Evolutionary conservation across 2,329 filamentous ascomycete species (phyloP).

Genomic region (Fragosphaeria purpurea): DNA sequence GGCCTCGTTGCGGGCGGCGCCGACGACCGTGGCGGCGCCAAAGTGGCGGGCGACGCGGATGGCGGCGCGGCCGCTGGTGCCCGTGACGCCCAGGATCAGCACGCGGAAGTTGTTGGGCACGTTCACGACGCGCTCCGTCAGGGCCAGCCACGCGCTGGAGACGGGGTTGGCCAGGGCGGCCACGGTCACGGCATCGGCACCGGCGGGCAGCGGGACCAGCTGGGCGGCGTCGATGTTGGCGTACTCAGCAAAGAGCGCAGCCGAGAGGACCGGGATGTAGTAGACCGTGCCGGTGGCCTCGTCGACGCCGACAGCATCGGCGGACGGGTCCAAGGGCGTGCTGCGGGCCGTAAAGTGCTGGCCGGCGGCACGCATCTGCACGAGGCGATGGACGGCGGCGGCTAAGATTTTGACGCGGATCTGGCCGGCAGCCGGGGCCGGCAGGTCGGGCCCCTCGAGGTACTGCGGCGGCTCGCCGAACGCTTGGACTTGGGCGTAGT

Average conservation of each 20-base stretch:
- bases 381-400: conserved; percentile 41
- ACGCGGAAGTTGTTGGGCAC: conserved; percentile 34
- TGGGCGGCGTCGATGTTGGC: conserved; percentile 34
- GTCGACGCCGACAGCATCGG: conserved; percentile 41
- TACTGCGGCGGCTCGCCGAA: conserved; percentile 10
- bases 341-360: conserved; percentile 40
- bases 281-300: conserved; percentile 35
- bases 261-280: conserved; percentile 35
- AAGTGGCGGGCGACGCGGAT: conserved; percentile 35
- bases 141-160: conserved; percentile 48
- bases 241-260: conserved; percentile 31
- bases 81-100: conserved; percentile 85
- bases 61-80: conserved; percentile 55
- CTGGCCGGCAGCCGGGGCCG: conserved; percentile 7
- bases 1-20: conserved; percentile 36
- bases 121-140: conserved; percentile 31
- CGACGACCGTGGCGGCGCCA: conserved; percentile 40
- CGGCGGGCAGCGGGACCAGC: conserved; percentile 31
- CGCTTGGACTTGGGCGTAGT: conserved; percentile 5
- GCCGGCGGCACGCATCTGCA: conserved; percentile 41
- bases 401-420: conserved; percentile 43
- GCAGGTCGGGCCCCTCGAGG: conserved; percentile 8
- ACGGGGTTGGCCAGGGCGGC: conserved; percentile 45
- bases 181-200: conserved; percentile 36
- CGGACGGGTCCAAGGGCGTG: conserved; percentile 41